These are phyloP conservation scores for Plasmodium blacklocki DNA, from an alignment of 169 alveolate genomes.

Conservation along the genomic window DNA sequence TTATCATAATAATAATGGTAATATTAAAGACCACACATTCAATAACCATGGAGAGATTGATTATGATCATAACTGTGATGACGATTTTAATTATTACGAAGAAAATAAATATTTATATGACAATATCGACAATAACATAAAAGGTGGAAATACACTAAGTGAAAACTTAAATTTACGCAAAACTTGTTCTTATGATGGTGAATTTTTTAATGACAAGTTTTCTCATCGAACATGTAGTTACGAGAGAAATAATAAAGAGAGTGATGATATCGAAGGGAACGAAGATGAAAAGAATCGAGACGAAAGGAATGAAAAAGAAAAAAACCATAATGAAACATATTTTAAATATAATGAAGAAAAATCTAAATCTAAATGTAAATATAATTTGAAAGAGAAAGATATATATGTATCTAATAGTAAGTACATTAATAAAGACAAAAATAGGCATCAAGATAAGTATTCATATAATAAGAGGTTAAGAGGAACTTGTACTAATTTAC, in stretches of 20 bases:
- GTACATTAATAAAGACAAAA: conserved; percentile 18
- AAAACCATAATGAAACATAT: neutral
- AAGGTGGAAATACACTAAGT: no score
- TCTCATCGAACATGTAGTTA: conserved; percentile 1
- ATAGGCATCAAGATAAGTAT: neutral
- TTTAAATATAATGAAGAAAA: conserved; percentile 35
- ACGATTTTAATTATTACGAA: neutral
- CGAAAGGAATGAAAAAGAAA: conserved; percentile 16
- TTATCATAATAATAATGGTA: neutral
- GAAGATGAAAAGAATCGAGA: conserved; percentile 12
- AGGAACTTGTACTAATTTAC: conserved; percentile 1
- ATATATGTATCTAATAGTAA: neutral
- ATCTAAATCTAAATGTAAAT: neutral
- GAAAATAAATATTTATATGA: no score
- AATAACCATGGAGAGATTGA: neutral
- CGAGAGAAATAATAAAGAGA: neutral
- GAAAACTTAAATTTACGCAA: no score
- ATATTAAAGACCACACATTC: neutral
- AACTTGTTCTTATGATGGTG: no score
- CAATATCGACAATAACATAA: no score
- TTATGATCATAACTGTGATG: neutral
- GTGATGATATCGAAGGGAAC: conserved; percentile 1
- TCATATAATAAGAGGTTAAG: conserved; percentile 12
- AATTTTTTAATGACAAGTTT: neutral
- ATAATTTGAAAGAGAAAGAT: neutral